Evolutionary conservation across 768 basidiomycete genomes (phyloP), one percentile per base, ranked within the genome.

Genomic region (Mycena venus): DNA sequence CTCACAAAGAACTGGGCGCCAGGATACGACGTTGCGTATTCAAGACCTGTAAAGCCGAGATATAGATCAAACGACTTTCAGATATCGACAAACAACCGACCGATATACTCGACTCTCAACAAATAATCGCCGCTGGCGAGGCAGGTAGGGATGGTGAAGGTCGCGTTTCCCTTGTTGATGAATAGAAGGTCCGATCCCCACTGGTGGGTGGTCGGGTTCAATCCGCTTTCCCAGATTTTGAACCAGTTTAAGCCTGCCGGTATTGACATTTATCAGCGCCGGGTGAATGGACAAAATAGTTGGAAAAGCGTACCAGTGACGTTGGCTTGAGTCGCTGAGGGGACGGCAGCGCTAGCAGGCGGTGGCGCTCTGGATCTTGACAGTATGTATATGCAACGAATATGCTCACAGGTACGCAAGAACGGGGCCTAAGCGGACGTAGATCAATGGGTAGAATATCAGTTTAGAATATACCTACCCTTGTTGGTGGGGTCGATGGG

Each of bases 121-220:
- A 88, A 79, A 75, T 88, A 88, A 40, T 87, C 80, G 10, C 87
- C 87, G 27, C 82, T 61, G 12, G 79, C 74, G 60, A 88, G 82
- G 74, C 87, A 88, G 4, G 73, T 68, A 0, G 87, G 87, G 40
- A 88, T 84, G 5, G 75, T 83, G 80, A 87, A 86, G 17, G 82
- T 84, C 23, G 83, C 84, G 63, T 85, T 85, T 29, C 88, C 88
- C 70, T 86, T 85, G 78, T 86, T 86, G 31, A 84, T 77, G 69
- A 86, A 84, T 56, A 89, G 79, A 3, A 81, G 76, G 79, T 88
- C 85, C 19, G 85, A 84, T 29, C 80, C 88, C 87, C 88, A 89
- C 32, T 77, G 74, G 31, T 82, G 78, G 70, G 75, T 78, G 21
- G 79, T 73, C 21, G 75, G 69, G 44, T 76, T 75, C 53, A 82